These are phyloP conservation scores for Neurospora sp. DNA, from an alignment of 495 filamentous ascomycete genomes.

Conservation along the genomic window DNA sequence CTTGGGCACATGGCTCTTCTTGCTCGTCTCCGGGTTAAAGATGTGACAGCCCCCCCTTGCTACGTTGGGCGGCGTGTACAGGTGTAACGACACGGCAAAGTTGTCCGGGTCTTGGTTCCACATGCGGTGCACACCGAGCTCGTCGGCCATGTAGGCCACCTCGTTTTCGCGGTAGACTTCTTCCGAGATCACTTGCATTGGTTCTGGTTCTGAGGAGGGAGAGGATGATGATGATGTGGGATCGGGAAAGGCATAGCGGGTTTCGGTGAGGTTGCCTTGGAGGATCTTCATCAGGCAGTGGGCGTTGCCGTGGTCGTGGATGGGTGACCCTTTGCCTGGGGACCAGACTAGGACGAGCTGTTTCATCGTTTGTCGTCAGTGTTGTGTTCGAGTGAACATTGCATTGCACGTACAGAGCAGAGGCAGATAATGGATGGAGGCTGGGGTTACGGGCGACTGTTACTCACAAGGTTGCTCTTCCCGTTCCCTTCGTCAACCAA, in stretches of 20 bases:
- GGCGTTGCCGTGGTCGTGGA: constrained; percentile 83
- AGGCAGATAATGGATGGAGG: not conserved
- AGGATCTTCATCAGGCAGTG: constrained; percentile 69
- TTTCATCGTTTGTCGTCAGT: constrained; percentile 2
- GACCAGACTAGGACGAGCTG: constrained; percentile 89
- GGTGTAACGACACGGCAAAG: constrained; percentile 75
- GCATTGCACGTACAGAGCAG: not conserved
- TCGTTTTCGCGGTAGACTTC: constrained; percentile 44
- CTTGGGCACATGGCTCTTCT: constrained; percentile 57
- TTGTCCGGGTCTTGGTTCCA: constrained; percentile 59
- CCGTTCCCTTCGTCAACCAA: constrained; percentile 86
- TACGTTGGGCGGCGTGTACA: constrained; percentile 88
- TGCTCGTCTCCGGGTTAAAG: constrained; percentile 63
- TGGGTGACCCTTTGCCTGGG: constrained; percentile 71
- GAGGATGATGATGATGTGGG: constrained; percentile 36
- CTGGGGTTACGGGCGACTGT: not conserved
- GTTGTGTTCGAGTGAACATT: not conserved
- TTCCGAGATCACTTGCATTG: constrained; percentile 40
- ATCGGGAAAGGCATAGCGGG: constrained; percentile 66
- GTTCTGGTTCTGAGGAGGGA: constrained; percentile 33
- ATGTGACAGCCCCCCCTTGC: constrained; percentile 62
- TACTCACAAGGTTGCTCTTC: constrained; percentile 73
- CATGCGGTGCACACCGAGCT: constrained; percentile 73
- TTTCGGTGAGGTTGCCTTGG: constrained; percentile 67
- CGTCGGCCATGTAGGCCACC: constrained; percentile 28